A percentile compares a stretch with the other conserved stretches of the same genome.
Evolutionary conservation across 805 yeast species (phyloP).

Genomic region (Schizosaccharomyces pombe): DNA sequence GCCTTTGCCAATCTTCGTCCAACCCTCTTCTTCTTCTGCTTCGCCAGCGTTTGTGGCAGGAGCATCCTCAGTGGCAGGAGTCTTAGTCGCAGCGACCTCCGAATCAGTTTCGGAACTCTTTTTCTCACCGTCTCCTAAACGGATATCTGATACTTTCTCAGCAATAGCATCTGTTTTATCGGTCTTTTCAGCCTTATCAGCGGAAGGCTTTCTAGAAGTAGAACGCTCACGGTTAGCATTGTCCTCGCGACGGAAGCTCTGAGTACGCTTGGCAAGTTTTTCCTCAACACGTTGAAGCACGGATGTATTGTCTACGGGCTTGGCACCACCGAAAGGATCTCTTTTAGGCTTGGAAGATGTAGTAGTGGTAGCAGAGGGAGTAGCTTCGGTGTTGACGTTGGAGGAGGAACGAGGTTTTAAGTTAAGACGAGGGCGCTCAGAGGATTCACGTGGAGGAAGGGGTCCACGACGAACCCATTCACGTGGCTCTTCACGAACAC

Average conservation of each 20-base stretch:
- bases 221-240: constrained; percentile 3
- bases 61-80: constrained; percentile 5
- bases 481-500: constrained; percentile 22
- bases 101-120: too few species aligned
- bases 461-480: constrained; percentile 17
- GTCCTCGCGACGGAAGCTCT: neutral
- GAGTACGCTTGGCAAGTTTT: constrained; percentile 4
- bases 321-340: constrained; percentile 67
- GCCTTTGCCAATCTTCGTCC: neutral
- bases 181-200: constrained; percentile 5
- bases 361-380: neutral
- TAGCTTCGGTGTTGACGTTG: neutral
- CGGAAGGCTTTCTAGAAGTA: constrained; percentile 6
- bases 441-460: constrained; percentile 9
- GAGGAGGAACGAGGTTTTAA: neutral
- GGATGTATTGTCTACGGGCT: constrained; percentile 47
- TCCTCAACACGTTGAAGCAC: constrained; percentile 7
- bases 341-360: constrained; percentile 15
- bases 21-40: constrained; percentile 11
- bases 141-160: constrained; percentile 1
- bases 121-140: neutral
- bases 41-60: constrained; percentile 8
- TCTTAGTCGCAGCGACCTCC: neutral
- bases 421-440: constrained; percentile 2
- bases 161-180: constrained; percentile 4